Conservation (phyloP, 768 basidiomycete genomes). For the Boletellus sp. region DNA sequence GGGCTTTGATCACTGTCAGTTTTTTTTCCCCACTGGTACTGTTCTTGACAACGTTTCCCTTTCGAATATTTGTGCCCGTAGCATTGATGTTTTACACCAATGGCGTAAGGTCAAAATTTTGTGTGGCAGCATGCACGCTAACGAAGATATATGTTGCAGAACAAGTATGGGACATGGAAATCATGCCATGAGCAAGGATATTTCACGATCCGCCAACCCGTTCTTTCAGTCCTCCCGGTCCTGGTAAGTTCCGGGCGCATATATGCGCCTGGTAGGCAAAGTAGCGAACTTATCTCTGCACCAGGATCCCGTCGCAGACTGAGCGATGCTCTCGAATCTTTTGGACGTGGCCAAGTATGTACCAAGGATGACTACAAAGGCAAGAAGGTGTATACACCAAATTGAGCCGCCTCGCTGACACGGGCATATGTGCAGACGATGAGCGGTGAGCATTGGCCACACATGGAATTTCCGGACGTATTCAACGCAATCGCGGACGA, state of each 20-base stretch:
- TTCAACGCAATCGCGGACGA: constrained; percentile 50
- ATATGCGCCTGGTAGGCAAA: not conserved
- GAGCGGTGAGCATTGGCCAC: constrained; percentile 62
- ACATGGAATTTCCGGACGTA: constrained; percentile 52
- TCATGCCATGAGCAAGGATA: constrained; percentile 40
- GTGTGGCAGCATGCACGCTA: not conserved
- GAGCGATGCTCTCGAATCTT: constrained; percentile 33
- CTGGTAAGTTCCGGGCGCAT: constrained; percentile 26
- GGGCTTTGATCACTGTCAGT: constrained; percentile 61
- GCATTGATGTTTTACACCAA: constrained; percentile 65
- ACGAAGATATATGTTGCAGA: constrained; percentile 28
- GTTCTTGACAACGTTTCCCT: not conserved
- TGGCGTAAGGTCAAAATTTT: constrained; percentile 33
- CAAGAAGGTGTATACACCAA: too few relatives aligned
- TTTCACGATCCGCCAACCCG: constrained; percentile 40
- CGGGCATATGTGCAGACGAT: constrained; percentile 36
- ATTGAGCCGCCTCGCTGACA: constrained; percentile 37
- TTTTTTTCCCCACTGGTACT: not conserved
- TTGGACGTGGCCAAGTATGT: too few relatives aligned
- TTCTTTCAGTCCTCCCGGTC: constrained; percentile 39
- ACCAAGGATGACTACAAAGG: constrained; percentile 34
- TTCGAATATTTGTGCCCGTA: constrained; percentile 22
- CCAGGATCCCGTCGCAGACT: constrained; percentile 45
- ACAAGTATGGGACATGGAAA: constrained; percentile 36
- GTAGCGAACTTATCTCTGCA: too few relatives aligned